Evolutionary conservation across 2,329 filamentous ascomycete species (phyloP).

Genomic region (Aspergillus hiratsukae): DNA sequence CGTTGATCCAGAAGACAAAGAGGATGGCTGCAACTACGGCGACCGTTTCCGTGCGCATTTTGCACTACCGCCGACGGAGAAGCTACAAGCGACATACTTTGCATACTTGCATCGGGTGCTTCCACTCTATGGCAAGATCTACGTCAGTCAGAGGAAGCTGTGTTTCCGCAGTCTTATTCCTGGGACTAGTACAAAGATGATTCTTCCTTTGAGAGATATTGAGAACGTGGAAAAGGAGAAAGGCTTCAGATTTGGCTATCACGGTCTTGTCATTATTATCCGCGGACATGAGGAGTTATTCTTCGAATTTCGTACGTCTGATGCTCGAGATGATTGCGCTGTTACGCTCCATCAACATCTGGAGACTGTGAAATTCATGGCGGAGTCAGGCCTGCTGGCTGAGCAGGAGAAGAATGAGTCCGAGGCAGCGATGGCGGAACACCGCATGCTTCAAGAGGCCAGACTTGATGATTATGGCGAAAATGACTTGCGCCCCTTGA

Average conservation of each 20-base stretch:
- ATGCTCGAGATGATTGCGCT: conserved; percentile 81
- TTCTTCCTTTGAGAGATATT: conserved; percentile 83
- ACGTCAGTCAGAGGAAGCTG: conserved; percentile 80
- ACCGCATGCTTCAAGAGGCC: conserved; percentile 73
- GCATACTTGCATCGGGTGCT: conserved; percentile 86
- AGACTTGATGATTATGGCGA: conserved; percentile 47
- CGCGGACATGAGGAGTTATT: conserved; percentile 93
- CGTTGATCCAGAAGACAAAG: conserved; percentile 53
- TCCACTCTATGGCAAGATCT: conserved; percentile 93
- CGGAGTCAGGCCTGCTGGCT: conserved; percentile 64
- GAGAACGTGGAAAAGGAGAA: conserved; percentile 94
- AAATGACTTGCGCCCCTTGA: conserved; percentile 20
- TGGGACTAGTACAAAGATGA: conserved; percentile 85
- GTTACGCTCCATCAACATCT: conserved; percentile 74
- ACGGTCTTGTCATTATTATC: conserved; percentile 87
- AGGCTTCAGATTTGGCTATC: conserved; percentile 86
- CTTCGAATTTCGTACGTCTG: conserved; percentile 79
- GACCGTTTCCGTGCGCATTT: conserved; percentile 84
- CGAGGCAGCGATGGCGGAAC: conserved; percentile 72
- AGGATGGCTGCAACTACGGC: conserved; percentile 51
- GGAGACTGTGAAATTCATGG: conserved; percentile 65
- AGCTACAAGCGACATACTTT: conserved; percentile 83
- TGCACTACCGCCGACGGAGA: conserved; percentile 77
- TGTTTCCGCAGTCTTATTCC: conserved; percentile 91
- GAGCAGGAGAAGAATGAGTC: conserved; percentile 67